Conservation (phyloP, 1,284 basidiomycete genomes). For the Blastosporella zonata region DNA sequence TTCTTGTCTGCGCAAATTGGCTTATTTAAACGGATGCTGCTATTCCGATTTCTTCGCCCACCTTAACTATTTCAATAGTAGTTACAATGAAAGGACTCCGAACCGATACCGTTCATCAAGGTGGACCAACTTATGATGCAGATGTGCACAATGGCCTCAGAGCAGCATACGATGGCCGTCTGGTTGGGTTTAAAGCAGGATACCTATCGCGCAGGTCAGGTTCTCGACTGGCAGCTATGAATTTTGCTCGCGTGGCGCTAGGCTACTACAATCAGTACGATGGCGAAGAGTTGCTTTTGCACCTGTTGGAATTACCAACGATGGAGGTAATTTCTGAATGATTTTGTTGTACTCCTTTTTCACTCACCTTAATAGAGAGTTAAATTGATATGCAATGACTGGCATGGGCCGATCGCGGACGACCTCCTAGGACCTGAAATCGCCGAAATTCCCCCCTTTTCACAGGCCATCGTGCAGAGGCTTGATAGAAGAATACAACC, state of each 20-base stretch:
- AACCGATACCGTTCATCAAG: not conserved
- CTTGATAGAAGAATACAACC: not conserved
- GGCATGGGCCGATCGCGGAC: not conserved
- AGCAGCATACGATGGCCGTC: not conserved
- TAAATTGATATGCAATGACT: not conserved
- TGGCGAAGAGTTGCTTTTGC: not conserved
- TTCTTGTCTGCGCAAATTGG: no score
- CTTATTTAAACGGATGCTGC: no score
- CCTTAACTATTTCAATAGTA: not conserved
- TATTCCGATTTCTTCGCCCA: no score
- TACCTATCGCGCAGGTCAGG: not conserved
- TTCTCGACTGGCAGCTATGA: not conserved
- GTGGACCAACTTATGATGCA: not conserved
- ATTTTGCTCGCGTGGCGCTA: constrained; percentile 4
- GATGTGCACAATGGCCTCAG: not conserved
- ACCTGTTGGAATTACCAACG: not conserved
- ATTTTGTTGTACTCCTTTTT: not conserved
- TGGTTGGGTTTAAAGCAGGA: not conserved
- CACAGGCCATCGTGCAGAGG: not conserved
- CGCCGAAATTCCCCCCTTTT: not conserved
- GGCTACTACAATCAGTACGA: not conserved
- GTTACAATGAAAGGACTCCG: not conserved
- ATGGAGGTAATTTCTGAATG: not conserved
- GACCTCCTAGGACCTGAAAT: not conserved
- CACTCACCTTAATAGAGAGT: not conserved